Percentiles rank a stretch among this genome's conserved stretches.
Evolutionary conservation across 140 eudicot genomes (phyloP).

Genomic region (Flaveria floridana): DNA sequence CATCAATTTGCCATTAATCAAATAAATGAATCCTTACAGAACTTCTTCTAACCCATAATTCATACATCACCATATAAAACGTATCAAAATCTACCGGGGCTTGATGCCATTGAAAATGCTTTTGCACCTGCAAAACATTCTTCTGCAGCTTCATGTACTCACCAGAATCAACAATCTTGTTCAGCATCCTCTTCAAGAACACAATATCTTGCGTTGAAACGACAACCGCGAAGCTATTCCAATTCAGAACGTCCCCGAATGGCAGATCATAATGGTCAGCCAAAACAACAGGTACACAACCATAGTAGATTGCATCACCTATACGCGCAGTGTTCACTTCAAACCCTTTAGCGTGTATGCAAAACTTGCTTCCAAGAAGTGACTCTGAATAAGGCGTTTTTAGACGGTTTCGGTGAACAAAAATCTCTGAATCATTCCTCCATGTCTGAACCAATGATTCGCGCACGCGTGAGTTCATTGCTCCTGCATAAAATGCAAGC

Average conservation of each 20-base stretch:
- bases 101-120: conserved; percentile 81
- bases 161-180: conserved; percentile 27
- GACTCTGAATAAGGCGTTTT: conserved; percentile 71
- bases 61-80: conserved; percentile 88
- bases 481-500: conserved; percentile 91
- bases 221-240: conserved; percentile 69
- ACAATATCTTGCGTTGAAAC: conserved; percentile 54
- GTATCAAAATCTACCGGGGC: conserved; percentile 61
- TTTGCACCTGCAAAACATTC: conserved; percentile 64
- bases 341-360: conserved; percentile 87
- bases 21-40: conserved; percentile 34
- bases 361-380: conserved; percentile 68
- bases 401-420: conserved; percentile 52
- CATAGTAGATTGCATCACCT: conserved; percentile 84
- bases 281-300: conserved; percentile 80
- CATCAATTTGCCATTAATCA: not conserved
- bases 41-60: conserved; percentile 76
- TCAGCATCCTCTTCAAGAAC: conserved; percentile 52
- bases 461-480: conserved; percentile 76
- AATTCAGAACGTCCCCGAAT: conserved; percentile 59
- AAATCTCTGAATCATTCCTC: conserved; percentile 60
- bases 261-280: conserved; percentile 93
- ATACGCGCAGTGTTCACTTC: conserved; percentile 94
- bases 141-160: conserved; percentile 53
- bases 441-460: conserved; percentile 48